Evolutionary conservation across 2,329 filamentous ascomycete genomes (phyloP), one percentile per base, ranked within the genome.

Genomic region (Cytospora leucostoma): DNA sequence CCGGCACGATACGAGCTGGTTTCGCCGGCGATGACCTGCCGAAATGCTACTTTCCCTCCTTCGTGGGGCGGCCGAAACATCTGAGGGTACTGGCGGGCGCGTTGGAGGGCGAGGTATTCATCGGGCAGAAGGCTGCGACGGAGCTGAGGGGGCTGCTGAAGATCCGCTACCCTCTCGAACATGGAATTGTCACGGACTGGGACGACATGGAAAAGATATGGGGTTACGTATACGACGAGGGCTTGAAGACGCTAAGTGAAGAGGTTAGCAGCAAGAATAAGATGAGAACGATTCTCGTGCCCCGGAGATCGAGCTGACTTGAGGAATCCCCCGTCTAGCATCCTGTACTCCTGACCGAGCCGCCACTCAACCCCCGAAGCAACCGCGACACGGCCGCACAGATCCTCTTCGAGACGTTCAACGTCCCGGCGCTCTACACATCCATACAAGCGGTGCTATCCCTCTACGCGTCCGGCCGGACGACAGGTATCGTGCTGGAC

Each of bases 151-250:
- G 95, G 3, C 81, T 99, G 66, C 84, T 99, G 70, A 99, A 98
- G 84, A 97, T 99, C 71, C 85, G 88, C 68, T 98, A 98, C 75
- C 95, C 95, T 52, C 81, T 99, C 61, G 95, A 98, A 79, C 95
- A 99, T 76, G 95, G 95, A 70, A 96, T 99, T 72, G 95, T 99
- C 67, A 99, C 95, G 70, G 93, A 99, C 77, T 99, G 95, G 95
- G 95, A 98, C 74, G 95, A 99, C 74, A 99, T 99, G 95, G 95
- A 99, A 82, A 88, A 92, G 80, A 99, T 99, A 78, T 99, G 95
- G 95, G 91, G 96, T 72, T 95, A 96, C 74, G 93, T 99, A 59
- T 99, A 98, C 76, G 91, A 91, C 63, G 94, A 97, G 73, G 95
- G 96, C 68, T 77, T 99, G 71, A 98, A 97, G 82, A 97, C 94